Base-by-base conservation (phyloP, 164 flowering plant genomes). In the Macadamia tetraphylla region DNA sequence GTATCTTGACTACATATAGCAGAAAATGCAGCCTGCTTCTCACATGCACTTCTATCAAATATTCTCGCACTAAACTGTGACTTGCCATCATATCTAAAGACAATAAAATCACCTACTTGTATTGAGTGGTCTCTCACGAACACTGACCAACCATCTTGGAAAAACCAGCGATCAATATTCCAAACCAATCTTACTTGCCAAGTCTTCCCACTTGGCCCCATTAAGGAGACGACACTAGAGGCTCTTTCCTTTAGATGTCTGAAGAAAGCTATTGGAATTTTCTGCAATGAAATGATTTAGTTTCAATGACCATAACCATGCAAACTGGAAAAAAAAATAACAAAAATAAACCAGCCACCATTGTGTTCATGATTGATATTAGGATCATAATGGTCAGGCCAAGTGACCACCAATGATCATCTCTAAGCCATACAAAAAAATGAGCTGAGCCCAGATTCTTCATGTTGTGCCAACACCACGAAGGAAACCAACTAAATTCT, bases 81-180 rank as follows among this genome's bases (percentile, higher is more conserved):
- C 60, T 80, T 68, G n/a, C 93, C 90, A 71, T 84, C 79, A 70
- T 88, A 85, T 77, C 87, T 78, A 43, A 88, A 83, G 66, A 86
- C 86, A 63, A 86, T 67, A 56, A 82, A 46, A 71, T 86, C 87
- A 23, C 90, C 93, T 49, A 69, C 65, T 46, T 80, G 81, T 29
- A 83, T 30, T 12, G 51, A 66, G 75, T 86, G 82, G 74, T 88
- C 90, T 29, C 69, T 70, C 30, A 82, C 84, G 75, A 86, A 86
- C 17, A 64, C 68, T 6, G 75, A 55, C 93, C 93, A 88, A 35
- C 87, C 93, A 49, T 75, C 58, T 49, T 67, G n/a, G 53, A 88
- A 66, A 60, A 75, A 78, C 57, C 83, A 67, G 18, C 62, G 74
- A 49, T 69, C 79, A 68, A 66, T 62, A 53, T 63, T 67, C 73